Conservation (phyloP, 257 asterid species). For the Knoxia roxburghii region DNA sequence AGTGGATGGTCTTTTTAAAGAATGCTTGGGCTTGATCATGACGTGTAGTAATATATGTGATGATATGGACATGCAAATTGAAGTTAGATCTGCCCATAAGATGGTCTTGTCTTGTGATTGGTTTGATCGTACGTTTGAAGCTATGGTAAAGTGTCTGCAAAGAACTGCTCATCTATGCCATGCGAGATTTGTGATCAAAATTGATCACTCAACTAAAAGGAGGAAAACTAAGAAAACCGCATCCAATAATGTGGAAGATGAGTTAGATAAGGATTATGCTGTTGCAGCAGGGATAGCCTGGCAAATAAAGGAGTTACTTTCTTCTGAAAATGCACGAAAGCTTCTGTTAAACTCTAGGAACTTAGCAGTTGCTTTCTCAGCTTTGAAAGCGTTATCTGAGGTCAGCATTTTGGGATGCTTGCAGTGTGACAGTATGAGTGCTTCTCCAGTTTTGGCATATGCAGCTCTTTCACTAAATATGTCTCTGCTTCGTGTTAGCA, state of each 20-base stretch:
- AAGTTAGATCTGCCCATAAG: conserved; percentile 75
- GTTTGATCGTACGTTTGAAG: conserved; percentile 75
- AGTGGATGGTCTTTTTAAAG: conserved; percentile 51
- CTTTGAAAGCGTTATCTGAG: conserved; percentile 73
- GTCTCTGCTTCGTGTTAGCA: conserved; percentile 48
- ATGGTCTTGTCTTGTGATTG: conserved; percentile 68
- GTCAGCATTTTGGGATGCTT: conserved; percentile 62
- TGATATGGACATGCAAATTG: conserved; percentile 54
- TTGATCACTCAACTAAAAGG: conserved; percentile 28
- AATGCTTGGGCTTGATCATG: conserved; percentile 65
- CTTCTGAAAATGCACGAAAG: conserved; percentile 52
- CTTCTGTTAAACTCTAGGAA: conserved; percentile 42
- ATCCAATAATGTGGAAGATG: conserved; percentile 19
- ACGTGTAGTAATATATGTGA: conserved; percentile 46
- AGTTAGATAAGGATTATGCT: conserved; percentile 53
- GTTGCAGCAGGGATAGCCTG: conserved; percentile 77
- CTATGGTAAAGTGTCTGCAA: conserved; percentile 50
- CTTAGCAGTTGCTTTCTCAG: conserved; percentile 42
- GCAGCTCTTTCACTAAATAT: conserved; percentile 60
- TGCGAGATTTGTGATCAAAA: conserved; percentile 33
- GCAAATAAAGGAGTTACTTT: conserved; percentile 85
- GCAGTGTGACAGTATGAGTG: conserved; percentile 40
- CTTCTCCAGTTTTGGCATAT: conserved; percentile 58
- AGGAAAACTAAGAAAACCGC: conserved; percentile 40
- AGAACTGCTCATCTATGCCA: conserved; percentile 58